Evolutionary conservation across 805 yeast genomes (phyloP), one percentile per base, ranked within the genome.

Genomic region (Diddensiella santjacobensis): DNA sequence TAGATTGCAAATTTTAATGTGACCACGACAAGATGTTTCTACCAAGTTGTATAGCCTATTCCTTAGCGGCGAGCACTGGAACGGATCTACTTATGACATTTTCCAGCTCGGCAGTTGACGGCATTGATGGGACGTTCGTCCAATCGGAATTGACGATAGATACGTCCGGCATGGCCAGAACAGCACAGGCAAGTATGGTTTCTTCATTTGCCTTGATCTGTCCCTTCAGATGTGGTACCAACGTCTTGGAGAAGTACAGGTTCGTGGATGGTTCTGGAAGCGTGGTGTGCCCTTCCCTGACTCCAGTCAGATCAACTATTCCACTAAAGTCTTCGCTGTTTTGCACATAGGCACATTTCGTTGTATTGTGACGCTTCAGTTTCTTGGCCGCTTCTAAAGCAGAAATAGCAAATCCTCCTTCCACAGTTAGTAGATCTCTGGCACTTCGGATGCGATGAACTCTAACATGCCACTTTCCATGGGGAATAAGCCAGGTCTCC

Each of bases 401-500:
- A 8, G 22, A 15, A 17, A 51, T 44, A 13, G 49, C 47, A 37
- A 55, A 55, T 6, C 58, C 58, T 4, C 56, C 58, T 37, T 55
- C 58, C n/a, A 48, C 30, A 2, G 56, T 45, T 5, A 29, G 23
- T 5, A 26, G 36, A 22, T 47, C 37, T 20, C 51, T 17, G 13
- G 33, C 42, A 2, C 52, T 30, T 4, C 18, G 33, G 24, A 58
- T 42, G 22, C 40, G 38, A 44, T 56, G 57, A 15, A 58, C 52
- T 3, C 59, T 47, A 5, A 44, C 30, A 33, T 58, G 61, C 56
- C 57, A 58, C 19, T 38, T 15, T 6, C 41, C 60, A n/a, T 29
- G 6, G 3, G 62, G 57, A 41, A 54, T 45, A 22, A 54, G 29
- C 59, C 60, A 58, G 1, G 59, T 51, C 36, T 52, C 50, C 13